phyloP scores from a whole-genome alignment of 805 yeast species.

The Kodamaea hsintzibuensis region DNA sequence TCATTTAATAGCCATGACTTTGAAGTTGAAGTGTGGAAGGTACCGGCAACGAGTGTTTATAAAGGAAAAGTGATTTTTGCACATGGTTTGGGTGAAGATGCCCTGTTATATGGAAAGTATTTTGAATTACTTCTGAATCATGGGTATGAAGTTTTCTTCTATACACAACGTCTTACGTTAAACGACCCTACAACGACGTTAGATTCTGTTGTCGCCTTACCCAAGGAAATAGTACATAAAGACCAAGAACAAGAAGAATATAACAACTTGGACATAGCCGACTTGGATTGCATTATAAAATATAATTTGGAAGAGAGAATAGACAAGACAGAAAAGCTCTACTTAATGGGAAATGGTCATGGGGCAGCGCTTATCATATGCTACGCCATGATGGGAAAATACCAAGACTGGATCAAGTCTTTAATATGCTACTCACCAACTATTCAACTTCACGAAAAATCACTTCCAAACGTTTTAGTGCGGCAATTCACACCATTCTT shows the following conservation, averaged over 20 bases:
- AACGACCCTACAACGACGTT: conserved; percentile 2
- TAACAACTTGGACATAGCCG: conserved; percentile 7
- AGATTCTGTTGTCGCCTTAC: conserved; percentile 3
- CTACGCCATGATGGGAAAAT: conserved; percentile 10
- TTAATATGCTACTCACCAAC: conserved; percentile 3
- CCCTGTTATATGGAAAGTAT: conserved; percentile 6
- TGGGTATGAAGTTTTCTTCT: conserved; percentile 9
- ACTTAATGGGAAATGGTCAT: conserved; percentile 8
- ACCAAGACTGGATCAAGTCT: conserved; percentile 9
- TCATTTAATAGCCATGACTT: conserved; percentile 3
- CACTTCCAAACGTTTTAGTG: conserved; percentile 1
- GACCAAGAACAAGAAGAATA: background rate
- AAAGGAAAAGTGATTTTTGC: conserved; percentile 5
- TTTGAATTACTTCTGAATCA: conserved; percentile 6
- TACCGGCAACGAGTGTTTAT: conserved; percentile 7
- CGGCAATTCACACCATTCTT: conserved; percentile 6
- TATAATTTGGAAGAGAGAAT: conserved; percentile 7
- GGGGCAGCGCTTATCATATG: conserved; percentile 7
- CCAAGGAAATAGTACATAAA: background rate
- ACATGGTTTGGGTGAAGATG: conserved; percentile 7
- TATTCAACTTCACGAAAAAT: conserved; percentile 3
- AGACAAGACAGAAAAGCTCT: conserved; percentile 9
- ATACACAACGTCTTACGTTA: conserved; percentile 4
- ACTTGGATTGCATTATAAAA: conserved; percentile 6
- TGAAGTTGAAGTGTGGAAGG: conserved; percentile 9